These are phyloP conservation scores for Cercospora zeina DNA, from an alignment of 2,329 filamentous ascomycete genomes.

Conservation along the genomic window DNA sequence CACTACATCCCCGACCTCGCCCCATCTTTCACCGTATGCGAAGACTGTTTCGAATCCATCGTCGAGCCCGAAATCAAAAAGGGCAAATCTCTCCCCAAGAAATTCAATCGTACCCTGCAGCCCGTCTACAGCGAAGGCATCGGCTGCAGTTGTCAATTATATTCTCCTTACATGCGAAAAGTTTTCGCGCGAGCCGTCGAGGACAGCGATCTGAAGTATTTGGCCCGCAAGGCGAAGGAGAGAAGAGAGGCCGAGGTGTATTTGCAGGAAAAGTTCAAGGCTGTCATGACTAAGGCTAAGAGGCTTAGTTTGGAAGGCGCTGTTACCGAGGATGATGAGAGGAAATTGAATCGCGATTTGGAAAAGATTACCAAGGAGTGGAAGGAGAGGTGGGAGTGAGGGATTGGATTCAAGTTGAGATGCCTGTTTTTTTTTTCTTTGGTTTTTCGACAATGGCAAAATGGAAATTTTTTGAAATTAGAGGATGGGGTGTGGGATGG, in stretches of 20 bases:
- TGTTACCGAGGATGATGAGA: slow-evolving; percentile 57
- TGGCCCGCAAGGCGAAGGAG: slow-evolving; percentile 63
- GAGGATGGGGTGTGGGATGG: no score
- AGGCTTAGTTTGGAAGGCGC: slow-evolving; percentile 45
- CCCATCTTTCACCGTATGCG: slow-evolving; percentile 79
- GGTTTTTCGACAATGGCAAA: neutral
- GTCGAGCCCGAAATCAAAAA: slow-evolving; percentile 67
- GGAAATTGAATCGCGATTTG: slow-evolving; percentile 56
- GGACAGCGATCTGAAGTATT: slow-evolving; percentile 64
- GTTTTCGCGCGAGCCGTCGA: slow-evolving; percentile 68
- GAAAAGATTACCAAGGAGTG: slow-evolving; percentile 54
- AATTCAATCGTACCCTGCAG: slow-evolving; percentile 64
- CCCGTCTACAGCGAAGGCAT: slow-evolving; percentile 54
- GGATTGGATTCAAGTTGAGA: no score
- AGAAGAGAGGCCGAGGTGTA: slow-evolving; percentile 59
- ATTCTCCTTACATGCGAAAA: slow-evolving; percentile 74
- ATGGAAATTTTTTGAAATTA: no score
- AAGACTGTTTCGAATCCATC: slow-evolving; percentile 79
- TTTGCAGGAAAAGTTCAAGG: slow-evolving; percentile 56
- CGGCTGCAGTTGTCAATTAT: slow-evolving; percentile 69
- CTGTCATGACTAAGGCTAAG: slow-evolving; percentile 37
- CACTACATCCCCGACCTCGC: slow-evolving; percentile 65
- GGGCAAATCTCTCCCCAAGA: slow-evolving; percentile 58
- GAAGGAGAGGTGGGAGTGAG: slow-evolving; percentile 52
- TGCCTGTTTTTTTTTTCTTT: neutral